Percentiles rank a stretch among this genome's conserved stretches.
These are phyloP conservation scores for Cercospora sesami DNA, from an alignment of 2,329 filamentous ascomycete genomes.

Conservation along the genomic window DNA sequence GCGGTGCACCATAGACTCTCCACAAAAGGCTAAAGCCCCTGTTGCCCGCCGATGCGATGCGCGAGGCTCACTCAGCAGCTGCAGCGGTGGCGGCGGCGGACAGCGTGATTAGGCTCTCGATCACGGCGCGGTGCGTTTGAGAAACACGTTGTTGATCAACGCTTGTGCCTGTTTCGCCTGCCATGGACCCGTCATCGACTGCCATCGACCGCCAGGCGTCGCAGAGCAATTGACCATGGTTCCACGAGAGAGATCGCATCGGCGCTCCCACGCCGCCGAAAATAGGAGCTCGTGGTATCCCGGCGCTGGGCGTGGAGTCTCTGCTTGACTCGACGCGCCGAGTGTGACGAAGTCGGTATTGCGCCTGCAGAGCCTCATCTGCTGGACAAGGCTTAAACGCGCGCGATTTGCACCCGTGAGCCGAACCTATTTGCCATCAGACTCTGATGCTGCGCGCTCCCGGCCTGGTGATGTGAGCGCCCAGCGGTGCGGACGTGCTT, in stretches of 20 bases:
- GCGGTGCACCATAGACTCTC: background rate
- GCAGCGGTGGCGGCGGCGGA: background rate
- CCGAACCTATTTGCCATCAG: background rate
- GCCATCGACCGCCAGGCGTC: background rate
- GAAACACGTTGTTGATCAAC: constrained; percentile 2
- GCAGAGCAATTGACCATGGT: background rate
- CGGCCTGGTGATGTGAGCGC: background rate
- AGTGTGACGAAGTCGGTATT: background rate
- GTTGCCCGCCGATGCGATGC: background rate
- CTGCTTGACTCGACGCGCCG: background rate
- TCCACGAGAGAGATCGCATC: background rate
- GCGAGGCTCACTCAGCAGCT: background rate
- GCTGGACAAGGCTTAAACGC: background rate
- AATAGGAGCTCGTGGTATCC: constrained; percentile 11
- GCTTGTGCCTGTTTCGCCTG: background rate
- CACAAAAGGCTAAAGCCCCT: constrained; percentile 7
- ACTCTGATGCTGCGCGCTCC: background rate
- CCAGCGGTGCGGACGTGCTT: background rate
- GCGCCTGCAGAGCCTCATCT: constrained; percentile 1
- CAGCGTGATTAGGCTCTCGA: background rate
- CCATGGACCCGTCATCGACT: background rate
- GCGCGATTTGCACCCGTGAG: background rate
- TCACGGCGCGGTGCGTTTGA: constrained; percentile 5
- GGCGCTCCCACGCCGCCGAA: background rate
- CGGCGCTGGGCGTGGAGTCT: background rate